Conservation (phyloP, 768 basidiomycete species). For the Naematelia aurantialba region DNA sequence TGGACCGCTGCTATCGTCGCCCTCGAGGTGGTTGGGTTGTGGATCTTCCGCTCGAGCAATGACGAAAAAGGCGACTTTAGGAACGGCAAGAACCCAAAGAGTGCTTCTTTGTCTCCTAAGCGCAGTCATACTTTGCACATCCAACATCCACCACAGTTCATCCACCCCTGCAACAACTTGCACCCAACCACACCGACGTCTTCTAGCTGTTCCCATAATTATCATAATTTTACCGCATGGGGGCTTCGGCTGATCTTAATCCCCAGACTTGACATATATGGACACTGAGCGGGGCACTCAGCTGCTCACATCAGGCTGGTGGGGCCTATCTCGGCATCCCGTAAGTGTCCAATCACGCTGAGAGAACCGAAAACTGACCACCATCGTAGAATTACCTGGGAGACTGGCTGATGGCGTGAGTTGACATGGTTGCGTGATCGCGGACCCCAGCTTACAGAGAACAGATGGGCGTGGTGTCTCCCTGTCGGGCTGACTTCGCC, state of each 20-base stretch:
- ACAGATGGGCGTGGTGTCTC: constrained; percentile 65
- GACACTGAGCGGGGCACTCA: constrained; percentile 81
- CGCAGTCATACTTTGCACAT: background rate
- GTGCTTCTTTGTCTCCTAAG: constrained; percentile 53
- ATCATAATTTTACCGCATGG: no score
- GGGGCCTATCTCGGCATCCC: constrained; percentile 90
- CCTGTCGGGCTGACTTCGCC: constrained; percentile 89
- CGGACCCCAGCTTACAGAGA: background rate
- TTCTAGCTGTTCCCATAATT: background rate
- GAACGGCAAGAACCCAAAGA: constrained; percentile 89
- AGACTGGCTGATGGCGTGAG: constrained; percentile 52
- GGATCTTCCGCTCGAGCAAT: constrained; percentile 84
- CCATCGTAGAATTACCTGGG: constrained; percentile 46
- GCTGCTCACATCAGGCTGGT: constrained; percentile 93
- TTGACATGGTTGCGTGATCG: constrained; percentile 1
- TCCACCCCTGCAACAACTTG: background rate
- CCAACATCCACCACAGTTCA: background rate
- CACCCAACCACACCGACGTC: no score
- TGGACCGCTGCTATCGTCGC: constrained; percentile 60
- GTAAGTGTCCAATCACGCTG: constrained; percentile 22
- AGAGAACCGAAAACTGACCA: background rate
- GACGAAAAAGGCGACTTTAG: constrained; percentile 94
- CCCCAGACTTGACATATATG: constrained; percentile 75
- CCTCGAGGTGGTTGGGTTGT: constrained; percentile 72
- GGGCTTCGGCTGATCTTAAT: no score